Conservation (phyloP, 371 early-diverging fungal species). For the Mortierella sp. region DNA sequence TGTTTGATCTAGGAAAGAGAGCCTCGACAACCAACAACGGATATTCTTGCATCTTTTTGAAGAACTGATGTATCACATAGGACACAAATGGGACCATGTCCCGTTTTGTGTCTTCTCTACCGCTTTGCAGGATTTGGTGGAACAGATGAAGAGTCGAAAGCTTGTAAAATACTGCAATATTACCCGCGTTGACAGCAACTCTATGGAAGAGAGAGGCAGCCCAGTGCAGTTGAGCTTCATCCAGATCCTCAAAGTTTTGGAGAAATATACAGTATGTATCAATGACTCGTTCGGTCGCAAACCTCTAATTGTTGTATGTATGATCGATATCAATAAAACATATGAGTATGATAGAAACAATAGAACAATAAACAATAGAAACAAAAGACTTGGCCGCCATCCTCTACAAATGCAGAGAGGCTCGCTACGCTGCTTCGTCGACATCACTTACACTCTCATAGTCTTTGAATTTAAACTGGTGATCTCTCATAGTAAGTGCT, state of each 20-base stretch:
- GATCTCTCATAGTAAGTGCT: conserved; percentile 58
- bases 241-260: conserved; percentile 60
- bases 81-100: conserved; percentile 68
- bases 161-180: conserved; percentile 70
- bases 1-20: conserved; percentile 32
- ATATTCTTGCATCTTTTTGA: conserved; percentile 64
- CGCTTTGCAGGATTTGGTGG: conserved; percentile 64
- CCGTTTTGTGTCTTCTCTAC: conserved; percentile 50
- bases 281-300: conserved; percentile 64
- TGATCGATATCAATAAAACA: not conserved
- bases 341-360: not conserved
- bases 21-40: conserved; percentile 73
- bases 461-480: conserved; percentile 66
- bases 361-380: not conserved
- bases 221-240: conserved; percentile 63
- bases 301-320: conserved; percentile 58
- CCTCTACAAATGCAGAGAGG: not conserved
- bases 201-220: conserved; percentile 76
- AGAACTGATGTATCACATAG: conserved; percentile 67
- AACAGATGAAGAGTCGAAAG: conserved; percentile 74
- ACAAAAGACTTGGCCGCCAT: not conserved
- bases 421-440: not conserved
- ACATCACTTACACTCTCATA: conserved; percentile 67
- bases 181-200: conserved; percentile 71
- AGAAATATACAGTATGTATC: conserved; percentile 68